Conservation (phyloP, 371 early-diverging fungal species). For the Mucor plumbeus region DNA sequence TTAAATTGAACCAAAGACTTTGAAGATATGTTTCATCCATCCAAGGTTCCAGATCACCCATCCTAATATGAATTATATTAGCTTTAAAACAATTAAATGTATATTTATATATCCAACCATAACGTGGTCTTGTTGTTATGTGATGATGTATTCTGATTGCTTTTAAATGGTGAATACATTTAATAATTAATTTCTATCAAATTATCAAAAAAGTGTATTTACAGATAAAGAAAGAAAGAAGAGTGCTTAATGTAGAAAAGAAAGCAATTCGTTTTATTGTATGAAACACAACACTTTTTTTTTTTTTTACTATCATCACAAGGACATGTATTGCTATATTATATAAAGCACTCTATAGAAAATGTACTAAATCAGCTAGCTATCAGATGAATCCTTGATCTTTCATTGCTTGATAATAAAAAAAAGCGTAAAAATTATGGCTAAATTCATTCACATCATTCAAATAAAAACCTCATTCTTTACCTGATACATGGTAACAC, state of each 20-base stretch:
- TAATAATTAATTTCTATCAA: neutral
- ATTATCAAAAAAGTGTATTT: neutral
- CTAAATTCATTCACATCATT: too few species aligned
- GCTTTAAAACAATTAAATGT: neutral
- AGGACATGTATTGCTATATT: neutral
- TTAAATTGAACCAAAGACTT: constrained; percentile 67
- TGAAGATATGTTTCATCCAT: constrained; percentile 78
- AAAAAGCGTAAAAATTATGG: too few species aligned
- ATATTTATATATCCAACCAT: neutral
- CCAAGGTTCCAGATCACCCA: constrained; percentile 81
- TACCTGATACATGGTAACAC: constrained; percentile 5
- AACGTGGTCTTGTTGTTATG: neutral
- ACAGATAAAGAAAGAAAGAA: neutral
- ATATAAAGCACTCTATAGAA: neutral
- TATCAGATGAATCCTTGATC: neutral
- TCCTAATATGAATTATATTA: constrained; percentile 42
- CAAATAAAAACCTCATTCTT: neutral
- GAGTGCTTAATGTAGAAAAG: neutral
- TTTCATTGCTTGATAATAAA: neutral
- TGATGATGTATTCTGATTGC: neutral
- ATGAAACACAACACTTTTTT: neutral
- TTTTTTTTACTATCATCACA: neutral
- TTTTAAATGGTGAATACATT: neutral
- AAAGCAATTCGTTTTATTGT: neutral
- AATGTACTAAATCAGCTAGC: neutral